Conservation (phyloP, 139 green algal species). For the Tetradesmus obliquus region DNA sequence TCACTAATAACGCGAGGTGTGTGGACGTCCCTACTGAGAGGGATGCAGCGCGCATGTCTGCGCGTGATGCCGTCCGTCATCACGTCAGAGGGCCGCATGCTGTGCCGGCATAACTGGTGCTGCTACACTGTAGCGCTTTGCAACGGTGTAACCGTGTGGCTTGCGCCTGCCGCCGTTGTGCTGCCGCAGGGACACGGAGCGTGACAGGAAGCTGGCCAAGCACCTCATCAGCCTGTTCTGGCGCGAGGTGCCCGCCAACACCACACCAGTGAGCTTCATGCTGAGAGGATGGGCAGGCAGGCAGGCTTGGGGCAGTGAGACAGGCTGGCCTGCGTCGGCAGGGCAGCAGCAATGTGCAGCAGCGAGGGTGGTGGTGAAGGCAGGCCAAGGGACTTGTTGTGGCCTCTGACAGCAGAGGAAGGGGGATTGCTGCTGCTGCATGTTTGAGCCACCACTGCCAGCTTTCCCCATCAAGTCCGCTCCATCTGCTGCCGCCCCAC, state of each 20-base stretch:
- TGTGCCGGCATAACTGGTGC: too few species aligned
- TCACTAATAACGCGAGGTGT: too few species aligned
- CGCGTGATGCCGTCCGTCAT: too few species aligned
- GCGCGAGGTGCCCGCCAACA: slow-evolving; percentile 42
- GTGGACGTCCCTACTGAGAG: too few species aligned
- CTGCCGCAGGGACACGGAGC: slow-evolving; percentile 70
- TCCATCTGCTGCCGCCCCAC: neutral
- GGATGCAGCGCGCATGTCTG: too few species aligned
- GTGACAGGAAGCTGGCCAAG: slow-evolving; percentile 87
- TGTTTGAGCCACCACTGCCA: neutral
- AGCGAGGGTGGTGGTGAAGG: neutral
- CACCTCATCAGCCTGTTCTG: slow-evolving; percentile 94
- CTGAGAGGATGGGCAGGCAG: neutral
- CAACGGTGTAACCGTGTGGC: too few species aligned
- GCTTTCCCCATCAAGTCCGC: neutral
- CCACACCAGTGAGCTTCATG: slow-evolving; percentile 17
- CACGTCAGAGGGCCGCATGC: too few species aligned
- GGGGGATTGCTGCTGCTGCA: neutral
- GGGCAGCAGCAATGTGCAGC: neutral
- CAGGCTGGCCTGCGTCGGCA: neutral
- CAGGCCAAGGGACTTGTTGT: too few species aligned
- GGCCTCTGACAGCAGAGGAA: too few species aligned
- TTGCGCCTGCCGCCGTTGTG: neutral
- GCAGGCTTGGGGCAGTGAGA: too few species aligned
- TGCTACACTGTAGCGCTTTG: too few species aligned